These are phyloP conservation scores for Cordyceps tenuipes DNA, from an alignment of 2,329 filamentous ascomycete species.

Conservation along the genomic window DNA sequence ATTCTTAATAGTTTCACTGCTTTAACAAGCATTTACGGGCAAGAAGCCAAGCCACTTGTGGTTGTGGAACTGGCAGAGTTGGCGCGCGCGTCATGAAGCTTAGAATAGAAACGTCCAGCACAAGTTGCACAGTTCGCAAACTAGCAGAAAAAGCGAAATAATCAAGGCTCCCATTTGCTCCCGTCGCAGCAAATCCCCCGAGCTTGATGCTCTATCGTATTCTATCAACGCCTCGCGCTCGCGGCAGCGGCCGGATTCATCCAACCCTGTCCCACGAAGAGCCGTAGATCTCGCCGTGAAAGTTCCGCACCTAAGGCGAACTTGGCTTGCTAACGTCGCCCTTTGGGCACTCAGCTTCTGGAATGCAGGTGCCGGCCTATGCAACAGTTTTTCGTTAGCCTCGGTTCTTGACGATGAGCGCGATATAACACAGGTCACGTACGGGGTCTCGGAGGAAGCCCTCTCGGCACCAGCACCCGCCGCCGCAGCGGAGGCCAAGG, in stretches of 20 bases:
- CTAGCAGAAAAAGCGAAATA: not conserved
- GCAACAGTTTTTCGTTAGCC: not conserved
- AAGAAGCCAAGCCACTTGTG: not conserved
- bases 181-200: not conserved
- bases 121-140: not conserved
- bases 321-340: not conserved
- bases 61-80: not conserved
- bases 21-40: not conserved
- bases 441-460: not conserved
- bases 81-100: not conserved
- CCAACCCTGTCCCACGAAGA: not conserved
- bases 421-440: not conserved
- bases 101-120: not conserved
- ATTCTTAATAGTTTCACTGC: not conserved
- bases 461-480: not conserved
- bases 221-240: too few species aligned
- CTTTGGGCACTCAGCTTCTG: not conserved
- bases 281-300: not conserved
- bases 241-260: too few species aligned
- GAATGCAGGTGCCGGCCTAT: not conserved
- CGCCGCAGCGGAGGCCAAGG: not conserved
- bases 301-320: not conserved
- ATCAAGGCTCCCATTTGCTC: not conserved
- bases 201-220: not conserved
- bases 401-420: too few species aligned